Evolutionary conservation across 1,139 yeast species (phyloP).

Genomic region (Groenewaldozyma sp.): DNA sequence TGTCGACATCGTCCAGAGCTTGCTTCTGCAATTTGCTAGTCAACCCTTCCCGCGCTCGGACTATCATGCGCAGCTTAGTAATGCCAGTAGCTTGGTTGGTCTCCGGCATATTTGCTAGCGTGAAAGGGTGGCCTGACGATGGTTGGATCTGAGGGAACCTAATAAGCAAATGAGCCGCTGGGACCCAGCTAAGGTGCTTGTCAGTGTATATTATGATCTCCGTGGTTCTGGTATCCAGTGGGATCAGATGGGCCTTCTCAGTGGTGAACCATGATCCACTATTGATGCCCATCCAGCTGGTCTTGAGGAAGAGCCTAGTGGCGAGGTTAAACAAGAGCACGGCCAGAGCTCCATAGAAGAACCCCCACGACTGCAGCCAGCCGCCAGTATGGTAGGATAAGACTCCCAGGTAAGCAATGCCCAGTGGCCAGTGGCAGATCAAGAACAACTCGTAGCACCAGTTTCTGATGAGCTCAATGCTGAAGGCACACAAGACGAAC

Average conservation of each 20-base stretch:
- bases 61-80: conserved; percentile 37
- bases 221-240: conserved; percentile 30
- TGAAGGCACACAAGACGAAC: conserved; percentile 35
- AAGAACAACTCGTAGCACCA: conserved; percentile 44
- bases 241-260: conserved; percentile 36
- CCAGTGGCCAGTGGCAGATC: conserved; percentile 52
- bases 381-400: conserved; percentile 43
- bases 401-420: conserved; percentile 45
- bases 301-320: conserved; percentile 44
- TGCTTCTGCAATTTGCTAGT: conserved; percentile 32
- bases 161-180: conserved; percentile 55
- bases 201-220: conserved; percentile 37
- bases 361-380: conserved; percentile 36
- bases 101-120: conserved; percentile 39
- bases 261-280: conserved; percentile 35
- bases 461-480: conserved; percentile 39
- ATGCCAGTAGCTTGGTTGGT: conserved; percentile 11
- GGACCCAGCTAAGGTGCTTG: conserved; percentile 37
- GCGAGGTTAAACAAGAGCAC: conserved; percentile 47
- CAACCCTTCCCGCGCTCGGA: conserved; percentile 45
- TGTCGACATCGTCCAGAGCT: conserved; percentile 17
- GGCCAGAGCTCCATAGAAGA: conserved; percentile 46
- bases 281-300: conserved; percentile 35
- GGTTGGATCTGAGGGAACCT: conserved; percentile 40
- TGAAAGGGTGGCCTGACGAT: conserved; percentile 56